Base-by-base conservation (phyloP, 2,329 filamentous ascomycete species). In the Calcarisporium arbuscula region DNA sequence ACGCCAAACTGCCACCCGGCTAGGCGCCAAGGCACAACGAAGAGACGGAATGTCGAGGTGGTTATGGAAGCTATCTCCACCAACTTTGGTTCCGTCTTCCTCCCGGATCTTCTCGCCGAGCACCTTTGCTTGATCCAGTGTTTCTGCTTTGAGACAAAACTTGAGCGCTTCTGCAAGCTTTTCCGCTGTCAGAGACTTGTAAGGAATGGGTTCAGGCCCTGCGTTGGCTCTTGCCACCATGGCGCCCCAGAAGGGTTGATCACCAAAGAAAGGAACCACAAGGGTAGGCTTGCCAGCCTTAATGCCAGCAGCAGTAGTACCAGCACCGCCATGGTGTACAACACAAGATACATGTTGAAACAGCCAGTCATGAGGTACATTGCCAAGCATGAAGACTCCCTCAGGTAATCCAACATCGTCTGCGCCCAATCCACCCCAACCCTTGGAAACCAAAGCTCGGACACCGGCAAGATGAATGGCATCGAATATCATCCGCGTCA, bases 301-400 rank as follows among this genome's bases (percentile, higher is more conserved):
- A 41, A 94, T 85, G n/a, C 87, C 87, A 1, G 86, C 85, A 2
- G 87, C 86, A 2, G 86, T 94, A 4, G 87, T 95, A 14, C 87
- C 87, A 8, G 87, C 87, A 38, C 88, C 87, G 16, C 87, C 88
- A 43, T 94, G 87, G 51, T 94, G 88, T 5, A 92, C 82, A 2
- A 94, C 87, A 28, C 78, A 81, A 1, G 84, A 82, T 1, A 94
- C 86, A 23, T 73, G 79, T 43, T 85, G 70, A 57, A 94, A 94
- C 0, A 94, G 62, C 87, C 87, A 94, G 59, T 94, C 88, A 43
- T 94, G 88, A 2, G 87, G 87, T 28, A 81, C 79, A 49, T 90
- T 92, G 9, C 84, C 86, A 23, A 94, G 68, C 77, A 94, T 86
- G 52, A 85, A 86, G 2, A 94, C 77, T 5, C 78, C 77, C 3